Conservation (phyloP, 257 asterid species). For the Solanum pimpinellifolium region DNA sequence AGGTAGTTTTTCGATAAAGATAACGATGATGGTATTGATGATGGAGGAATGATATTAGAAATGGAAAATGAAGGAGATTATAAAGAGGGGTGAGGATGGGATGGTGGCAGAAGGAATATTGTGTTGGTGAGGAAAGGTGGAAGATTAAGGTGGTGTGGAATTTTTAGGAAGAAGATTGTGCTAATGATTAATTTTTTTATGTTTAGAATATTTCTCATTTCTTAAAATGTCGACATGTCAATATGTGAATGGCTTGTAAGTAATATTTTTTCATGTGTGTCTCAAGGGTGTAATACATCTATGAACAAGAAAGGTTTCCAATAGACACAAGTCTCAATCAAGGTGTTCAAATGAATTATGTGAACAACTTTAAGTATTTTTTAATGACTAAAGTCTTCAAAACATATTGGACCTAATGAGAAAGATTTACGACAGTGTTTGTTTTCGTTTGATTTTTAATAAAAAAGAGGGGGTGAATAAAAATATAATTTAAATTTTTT, state of each 20-base stretch:
- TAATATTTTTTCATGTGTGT: background rate
- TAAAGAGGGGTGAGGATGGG: background rate
- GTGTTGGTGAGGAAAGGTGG: background rate
- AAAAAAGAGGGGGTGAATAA: no score
- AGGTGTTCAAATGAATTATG: no score
- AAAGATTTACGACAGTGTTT: no score
- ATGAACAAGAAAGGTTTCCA: no score
- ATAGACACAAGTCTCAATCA: no score
- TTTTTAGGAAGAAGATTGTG: background rate
- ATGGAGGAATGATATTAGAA: no score
- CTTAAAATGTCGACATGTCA: background rate
- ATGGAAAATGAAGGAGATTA: background rate
- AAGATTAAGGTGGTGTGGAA: background rate
- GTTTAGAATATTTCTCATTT: background rate
- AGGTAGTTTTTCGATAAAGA: background rate
- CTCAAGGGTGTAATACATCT: background rate
- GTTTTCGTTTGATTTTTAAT: no score
- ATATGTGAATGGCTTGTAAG: background rate
- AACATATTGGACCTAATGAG: no score
- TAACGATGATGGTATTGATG: background rate
- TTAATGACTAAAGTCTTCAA: no score
- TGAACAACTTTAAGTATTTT: no score
- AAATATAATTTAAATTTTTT: no score
- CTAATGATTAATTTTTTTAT: background rate
- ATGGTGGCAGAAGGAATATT: background rate